Evolutionary conservation across 2,329 filamentous ascomycete genomes (phyloP), one percentile per base, ranked within the genome.

Genomic region (Decorospora gaudefroyi): DNA sequence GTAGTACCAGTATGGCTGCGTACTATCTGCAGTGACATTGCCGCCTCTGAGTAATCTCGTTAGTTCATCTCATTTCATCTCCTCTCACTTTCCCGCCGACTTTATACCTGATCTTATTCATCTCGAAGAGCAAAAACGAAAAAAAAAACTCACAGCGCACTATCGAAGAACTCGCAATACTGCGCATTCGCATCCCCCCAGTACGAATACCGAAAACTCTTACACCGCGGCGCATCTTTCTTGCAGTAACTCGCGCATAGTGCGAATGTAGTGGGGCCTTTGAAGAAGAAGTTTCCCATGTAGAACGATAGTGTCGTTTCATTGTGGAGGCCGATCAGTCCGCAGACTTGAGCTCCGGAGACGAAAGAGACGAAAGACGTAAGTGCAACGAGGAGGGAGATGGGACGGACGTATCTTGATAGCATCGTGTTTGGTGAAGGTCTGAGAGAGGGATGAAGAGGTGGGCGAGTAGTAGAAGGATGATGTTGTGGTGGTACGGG

Each of bases 201-300:
- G 22, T 53, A 56, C 10, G 46, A 55, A 22, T 62, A 59, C 4
- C 57, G 51, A 29, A 62, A 62, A 10, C 33, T 42, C 17, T 46
- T 37, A 23, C 58, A 64, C 9, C 23, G 41, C 4, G 30, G 23
- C 17, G 32, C 19, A 19, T 57, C 49, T 15, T 48, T 48, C 31
- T 54, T 53, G 35, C 57, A 62, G 17, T 49, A 62, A 12, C 49
- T 42, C 3, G 51, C 57, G 30, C 58, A 64, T 4, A 64, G 35
- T 2, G 43, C 42, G 17, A 60, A 59, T 2, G 42, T 48, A 4
- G 51, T 34, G 6, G 46, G 48, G 3, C 55, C 51, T 18, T 49
- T 53, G 44, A 51, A 62, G 33, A 60, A 59, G 46, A 60, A 60
- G 17, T 61, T 60, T 4, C 55, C 53, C 57, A 61, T 61, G 17